These are phyloP conservation scores for Penicillium psychrofluorescens DNA, from an alignment of 495 filamentous ascomycete genomes.

Conservation along the genomic window DNA sequence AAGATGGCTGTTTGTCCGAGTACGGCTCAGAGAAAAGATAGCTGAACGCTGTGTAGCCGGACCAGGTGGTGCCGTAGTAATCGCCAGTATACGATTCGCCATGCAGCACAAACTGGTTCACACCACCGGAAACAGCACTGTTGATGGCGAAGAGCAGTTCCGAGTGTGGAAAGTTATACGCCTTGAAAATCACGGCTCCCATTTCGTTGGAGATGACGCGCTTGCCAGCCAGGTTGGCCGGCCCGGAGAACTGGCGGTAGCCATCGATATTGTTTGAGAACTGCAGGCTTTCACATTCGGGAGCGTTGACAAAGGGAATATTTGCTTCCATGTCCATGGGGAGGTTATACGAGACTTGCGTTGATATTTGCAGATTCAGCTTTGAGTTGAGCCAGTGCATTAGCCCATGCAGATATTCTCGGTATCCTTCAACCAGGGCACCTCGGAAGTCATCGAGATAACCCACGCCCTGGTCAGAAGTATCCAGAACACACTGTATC, in stretches of 20 bases:
- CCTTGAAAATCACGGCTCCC: slow-evolving; percentile 18
- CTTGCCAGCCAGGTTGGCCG: slow-evolving; percentile 30
- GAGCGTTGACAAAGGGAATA: slow-evolving; percentile 34
- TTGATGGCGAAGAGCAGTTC: slow-evolving; percentile 21
- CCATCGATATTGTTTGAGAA: slow-evolving; percentile 34
- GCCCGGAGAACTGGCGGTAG: slow-evolving; percentile 39
- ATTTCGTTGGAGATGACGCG: slow-evolving; percentile 35
- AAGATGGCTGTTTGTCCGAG: slow-evolving; percentile 35
- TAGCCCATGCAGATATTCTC: slow-evolving; percentile 23
- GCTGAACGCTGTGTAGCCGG: slow-evolving; percentile 38
- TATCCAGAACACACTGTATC: slow-evolving; percentile 16
- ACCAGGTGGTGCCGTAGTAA: slow-evolving; percentile 38
- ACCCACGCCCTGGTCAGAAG: slow-evolving; percentile 13
- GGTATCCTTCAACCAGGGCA: slow-evolving; percentile 25
- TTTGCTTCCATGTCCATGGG: slow-evolving; percentile 38
- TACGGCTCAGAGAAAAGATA: slow-evolving; percentile 39
- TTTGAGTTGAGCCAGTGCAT: slow-evolving; percentile 23
- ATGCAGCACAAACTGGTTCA: slow-evolving; percentile 41
- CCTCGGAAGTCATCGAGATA: slow-evolving; percentile 27
- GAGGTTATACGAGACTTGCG: slow-evolving; percentile 42
- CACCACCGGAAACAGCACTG: slow-evolving; percentile 28
- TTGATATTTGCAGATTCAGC: slow-evolving; percentile 31
- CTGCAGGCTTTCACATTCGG: slow-evolving; percentile 40
- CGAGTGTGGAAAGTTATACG: slow-evolving; percentile 20
- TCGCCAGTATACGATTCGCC: slow-evolving; percentile 34